Evolutionary conservation across 345 rosid genomes (phyloP), one percentile per base, ranked within the genome.

Genomic region (Noccaea caerulescens): DNA sequence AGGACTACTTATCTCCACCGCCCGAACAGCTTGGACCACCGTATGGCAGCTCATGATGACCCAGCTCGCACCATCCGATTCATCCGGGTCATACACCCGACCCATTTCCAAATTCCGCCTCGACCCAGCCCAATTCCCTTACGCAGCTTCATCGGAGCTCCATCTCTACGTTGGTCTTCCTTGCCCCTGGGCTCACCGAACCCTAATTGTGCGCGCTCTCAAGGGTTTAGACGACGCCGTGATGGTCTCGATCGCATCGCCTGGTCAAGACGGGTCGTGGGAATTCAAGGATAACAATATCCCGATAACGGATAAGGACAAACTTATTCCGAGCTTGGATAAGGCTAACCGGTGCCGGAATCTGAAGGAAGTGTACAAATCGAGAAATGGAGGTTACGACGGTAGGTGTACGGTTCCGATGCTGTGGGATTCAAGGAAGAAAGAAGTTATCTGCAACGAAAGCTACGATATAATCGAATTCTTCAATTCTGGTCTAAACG

Each of bases 121-220:
- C 11, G 50, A 78, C 41, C 78, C 75, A 45, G 39, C 76, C 30
- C 86, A 74, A 45, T 65, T 75, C 76, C 52, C 55, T 70, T 78
- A 54, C 56, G 68, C 68, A 4, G 41, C 80, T 6, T 69, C 84
- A 1, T 63, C 82, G 16, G 76, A 71, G 46, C 85, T 93, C 39
- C 97, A 93, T 75, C 89, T 93, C 70, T 93, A 89, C 83, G 94
- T 85, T 2, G 97, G 91, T 66, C 86, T 93, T 5, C 97, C 97
- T 5, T 93, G 98, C 66, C 97, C 97, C 0, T 93, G 97, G 97
- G 98, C 98, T 50, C 98, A 93, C 79, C 80, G 97, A 11, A 72
- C 98, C 47, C 83, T 91, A 46, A 72, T 93, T 9, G 96, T 88
- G 10, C 85, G 88, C 23, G 94, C 91, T 10, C 88, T 93, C 43